Evolutionary conservation across 768 basidiomycete genomes (phyloP).

Genomic region (Pholiota microspora): DNA sequence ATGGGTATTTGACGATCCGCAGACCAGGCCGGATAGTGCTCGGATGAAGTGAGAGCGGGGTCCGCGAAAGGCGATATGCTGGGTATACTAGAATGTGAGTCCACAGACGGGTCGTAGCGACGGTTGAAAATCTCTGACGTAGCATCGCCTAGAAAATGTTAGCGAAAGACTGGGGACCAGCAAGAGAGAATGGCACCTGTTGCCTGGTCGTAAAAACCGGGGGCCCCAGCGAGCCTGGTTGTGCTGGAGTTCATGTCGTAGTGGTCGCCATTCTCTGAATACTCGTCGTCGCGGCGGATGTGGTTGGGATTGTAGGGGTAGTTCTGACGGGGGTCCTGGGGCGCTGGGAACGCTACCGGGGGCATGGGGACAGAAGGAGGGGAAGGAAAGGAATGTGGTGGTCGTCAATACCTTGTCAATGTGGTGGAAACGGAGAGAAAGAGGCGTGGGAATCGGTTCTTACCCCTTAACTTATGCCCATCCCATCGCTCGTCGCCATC

Average conservation of each 20-base stretch:
- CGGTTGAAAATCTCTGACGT: slow-evolving; percentile 34
- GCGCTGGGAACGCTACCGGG: slow-evolving; percentile 20
- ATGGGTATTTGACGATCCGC: slow-evolving; percentile 92
- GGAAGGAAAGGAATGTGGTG: slow-evolving; percentile 18
- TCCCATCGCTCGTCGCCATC: slow-evolving; percentile 51
- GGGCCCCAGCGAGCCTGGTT: slow-evolving; percentile 49
- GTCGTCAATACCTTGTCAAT: slow-evolving; percentile 21
- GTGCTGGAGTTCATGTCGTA: slow-evolving; percentile 55
- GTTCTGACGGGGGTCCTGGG: slow-evolving; percentile 19
- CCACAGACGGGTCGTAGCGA: slow-evolving; percentile 56
- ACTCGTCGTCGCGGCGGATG: slow-evolving; percentile 40
- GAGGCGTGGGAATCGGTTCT: slow-evolving; percentile 16
- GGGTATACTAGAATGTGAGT: slow-evolving; percentile 58
- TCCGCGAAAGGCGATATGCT: slow-evolving; percentile 61
- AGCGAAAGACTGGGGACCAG: slow-evolving; percentile 5
- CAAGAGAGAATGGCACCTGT: slow-evolving; percentile 20
- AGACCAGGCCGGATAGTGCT: slow-evolving; percentile 95
- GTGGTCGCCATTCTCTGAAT: slow-evolving; percentile 52
- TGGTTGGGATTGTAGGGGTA: slow-evolving; percentile 24
- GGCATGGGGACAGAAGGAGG: slow-evolving; percentile 18
- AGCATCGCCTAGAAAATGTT: slow-evolving; percentile 22
- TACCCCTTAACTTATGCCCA: slow-evolving; percentile 22
- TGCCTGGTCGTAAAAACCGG: slow-evolving; percentile 38
- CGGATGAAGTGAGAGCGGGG: slow-evolving; percentile 45
- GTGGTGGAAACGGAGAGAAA: slow-evolving; percentile 18